A percentile compares a stretch with the other conserved stretches of the same genome.
Conservation (phyloP, 768 basidiomycete species). For the Tricholoma sp. region DNA sequence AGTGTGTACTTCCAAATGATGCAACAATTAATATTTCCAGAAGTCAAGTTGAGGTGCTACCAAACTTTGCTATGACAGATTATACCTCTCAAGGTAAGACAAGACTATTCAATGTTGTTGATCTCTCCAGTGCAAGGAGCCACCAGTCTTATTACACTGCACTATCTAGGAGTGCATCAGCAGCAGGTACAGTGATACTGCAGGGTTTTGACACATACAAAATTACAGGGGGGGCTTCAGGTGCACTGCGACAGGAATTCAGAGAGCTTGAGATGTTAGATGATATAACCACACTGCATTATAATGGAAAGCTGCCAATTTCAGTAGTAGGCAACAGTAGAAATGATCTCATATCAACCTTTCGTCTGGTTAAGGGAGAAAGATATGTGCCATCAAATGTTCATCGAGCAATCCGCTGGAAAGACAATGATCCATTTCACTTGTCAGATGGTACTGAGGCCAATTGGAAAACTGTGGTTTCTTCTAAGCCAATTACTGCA, state of each 20-base stretch:
- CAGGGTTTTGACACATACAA: slow-evolving; percentile 8
- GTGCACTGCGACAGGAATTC: slow-evolving; percentile 27
- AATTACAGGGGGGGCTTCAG: slow-evolving; percentile 22
- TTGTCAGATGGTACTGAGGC: neutral
- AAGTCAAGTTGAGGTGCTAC: too few species aligned
- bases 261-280: slow-evolving; percentile 29
- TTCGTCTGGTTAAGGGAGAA: neutral
- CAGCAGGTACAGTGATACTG: slow-evolving; percentile 24
- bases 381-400: slow-evolving; percentile 3
- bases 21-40: too few species aligned
- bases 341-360: slow-evolving; percentile 2
- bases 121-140: slow-evolving; percentile 16
- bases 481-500: neutral
- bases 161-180: slow-evolving; percentile 23
- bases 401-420: slow-evolving; percentile 3
- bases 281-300: slow-evolving; percentile 26
- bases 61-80: slow-evolving; percentile 26
- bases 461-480: neutral
- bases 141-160: slow-evolving; percentile 23
- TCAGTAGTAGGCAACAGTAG: slow-evolving; percentile 9
- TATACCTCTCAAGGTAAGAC: slow-evolving; percentile 25
- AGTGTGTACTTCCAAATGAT: slow-evolving; percentile 18
- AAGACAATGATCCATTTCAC: slow-evolving; percentile 1
- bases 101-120: slow-evolving; percentile 22
- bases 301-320: slow-evolving; percentile 7